A percentile compares a stretch with the other conserved stretches of the same genome.
Evolutionary conservation across 2,329 filamentous ascomycete genomes (phyloP).

Genomic region (Penicillium sp.): DNA sequence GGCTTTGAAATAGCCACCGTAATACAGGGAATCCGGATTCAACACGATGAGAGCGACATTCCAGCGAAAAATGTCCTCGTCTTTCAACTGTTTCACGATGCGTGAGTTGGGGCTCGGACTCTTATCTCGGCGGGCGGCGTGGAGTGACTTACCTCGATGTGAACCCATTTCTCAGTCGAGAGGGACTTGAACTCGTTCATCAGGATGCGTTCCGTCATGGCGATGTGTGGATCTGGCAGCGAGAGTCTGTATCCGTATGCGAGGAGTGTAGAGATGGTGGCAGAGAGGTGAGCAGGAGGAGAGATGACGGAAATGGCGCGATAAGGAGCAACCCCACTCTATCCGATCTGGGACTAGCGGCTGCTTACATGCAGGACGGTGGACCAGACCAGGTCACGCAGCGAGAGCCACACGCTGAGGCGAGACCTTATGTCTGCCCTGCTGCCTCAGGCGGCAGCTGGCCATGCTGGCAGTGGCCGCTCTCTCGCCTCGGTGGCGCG

Average conservation of each 20-base stretch:
- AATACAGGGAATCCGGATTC: slow-evolving; percentile 86
- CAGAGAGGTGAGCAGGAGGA: background rate
- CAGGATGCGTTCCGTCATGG: slow-evolving; percentile 66
- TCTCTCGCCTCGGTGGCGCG: too few relatives aligned
- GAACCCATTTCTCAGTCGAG: slow-evolving; percentile 87
- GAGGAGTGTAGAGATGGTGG: background rate
- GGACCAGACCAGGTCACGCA: background rate
- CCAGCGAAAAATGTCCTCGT: slow-evolving; percentile 85
- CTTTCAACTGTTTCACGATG: slow-evolving; percentile 55
- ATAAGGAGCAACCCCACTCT: background rate
- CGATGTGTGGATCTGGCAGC: background rate
- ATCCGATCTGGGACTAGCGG: background rate
- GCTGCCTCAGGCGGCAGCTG: too few relatives aligned
- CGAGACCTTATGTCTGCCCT: too few relatives aligned
- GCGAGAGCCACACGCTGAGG: too few relatives aligned
- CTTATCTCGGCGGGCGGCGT: background rate
- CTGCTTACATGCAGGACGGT: too few relatives aligned
- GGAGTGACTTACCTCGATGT: slow-evolving; percentile 65
- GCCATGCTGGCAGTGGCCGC: too few relatives aligned
- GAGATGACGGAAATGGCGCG: background rate
- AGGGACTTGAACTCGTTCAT: slow-evolving; percentile 84
- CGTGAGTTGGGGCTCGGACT: background rate
- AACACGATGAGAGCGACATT: slow-evolving; percentile 84
- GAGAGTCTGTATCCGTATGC: too few relatives aligned
- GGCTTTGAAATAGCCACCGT: slow-evolving; percentile 88